These are phyloP conservation scores for Cercospora sp. DNA, from an alignment of 2,329 filamentous ascomycete genomes.

Conservation along the genomic window DNA sequence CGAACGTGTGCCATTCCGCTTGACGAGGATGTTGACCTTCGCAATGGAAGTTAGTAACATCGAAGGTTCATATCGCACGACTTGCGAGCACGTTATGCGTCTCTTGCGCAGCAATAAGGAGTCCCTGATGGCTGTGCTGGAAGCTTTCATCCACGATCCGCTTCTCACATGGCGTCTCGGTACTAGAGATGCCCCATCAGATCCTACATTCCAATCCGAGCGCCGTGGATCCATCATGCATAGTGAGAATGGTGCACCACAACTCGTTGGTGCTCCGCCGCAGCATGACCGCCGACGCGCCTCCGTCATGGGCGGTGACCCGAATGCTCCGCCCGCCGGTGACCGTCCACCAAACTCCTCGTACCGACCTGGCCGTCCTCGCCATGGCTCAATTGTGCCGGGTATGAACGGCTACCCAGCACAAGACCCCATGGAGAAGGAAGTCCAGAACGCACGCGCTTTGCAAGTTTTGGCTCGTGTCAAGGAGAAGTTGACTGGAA, in stretches of 20 bases:
- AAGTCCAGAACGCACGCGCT: conserved; percentile 90
- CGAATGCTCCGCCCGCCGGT: conserved; percentile 33
- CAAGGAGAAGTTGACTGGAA: conserved; percentile 90
- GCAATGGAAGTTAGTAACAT: conserved; percentile 99
- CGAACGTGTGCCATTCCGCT: conserved; percentile 92
- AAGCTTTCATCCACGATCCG: conserved; percentile 99
- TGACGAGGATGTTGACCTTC: conserved; percentile 98
- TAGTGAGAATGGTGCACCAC: conserved; percentile 38
- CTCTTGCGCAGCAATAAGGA: conserved; percentile 97
- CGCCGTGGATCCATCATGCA: conserved; percentile 61
- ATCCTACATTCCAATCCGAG: conserved; percentile 61
- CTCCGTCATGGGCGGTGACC: conserved; percentile 37
- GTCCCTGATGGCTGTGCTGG: conserved; percentile 94
- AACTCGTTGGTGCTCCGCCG: neutral
- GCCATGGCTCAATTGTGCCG: conserved; percentile 30
- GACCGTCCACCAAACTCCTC: conserved; percentile 35
- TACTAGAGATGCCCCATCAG: conserved; percentile 60
- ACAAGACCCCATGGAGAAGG: conserved; percentile 50
- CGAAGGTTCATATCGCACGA: conserved; percentile 96
- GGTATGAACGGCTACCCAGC: conserved; percentile 34
- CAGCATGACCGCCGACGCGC: conserved; percentile 31
- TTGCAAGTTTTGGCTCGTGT: conserved; percentile 89
- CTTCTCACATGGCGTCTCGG: conserved; percentile 92
- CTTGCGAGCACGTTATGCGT: conserved; percentile 97
- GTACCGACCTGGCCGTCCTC: conserved; percentile 9